Conservation (phyloP, 2,329 filamentous ascomycete genomes). For the Cladosporium sp. region DNA sequence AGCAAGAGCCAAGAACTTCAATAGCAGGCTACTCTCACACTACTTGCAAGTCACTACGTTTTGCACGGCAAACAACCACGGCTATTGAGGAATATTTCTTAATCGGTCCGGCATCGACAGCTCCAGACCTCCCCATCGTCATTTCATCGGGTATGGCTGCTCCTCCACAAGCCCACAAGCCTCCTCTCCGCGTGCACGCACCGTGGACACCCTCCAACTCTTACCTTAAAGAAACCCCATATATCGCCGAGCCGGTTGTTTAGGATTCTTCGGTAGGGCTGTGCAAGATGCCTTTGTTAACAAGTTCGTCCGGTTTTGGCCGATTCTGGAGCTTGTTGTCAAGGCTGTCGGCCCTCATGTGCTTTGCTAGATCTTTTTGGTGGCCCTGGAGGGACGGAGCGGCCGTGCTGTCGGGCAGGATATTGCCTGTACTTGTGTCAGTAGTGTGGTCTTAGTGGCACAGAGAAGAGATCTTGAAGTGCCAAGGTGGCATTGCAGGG, state of each 20-base stretch:
- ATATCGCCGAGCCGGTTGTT: background rate
- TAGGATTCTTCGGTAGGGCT: constrained; percentile 21
- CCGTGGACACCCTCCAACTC: constrained; percentile 1
- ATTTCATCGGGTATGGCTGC: constrained; percentile 15
- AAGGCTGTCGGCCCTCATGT: constrained; percentile 83
- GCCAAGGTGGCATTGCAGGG: background rate
- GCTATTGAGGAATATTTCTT: constrained; percentile 2
- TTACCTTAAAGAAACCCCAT: constrained; percentile 19
- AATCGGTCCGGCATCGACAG: constrained; percentile 17
- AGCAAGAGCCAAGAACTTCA: constrained; percentile 16
- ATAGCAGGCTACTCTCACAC: background rate
- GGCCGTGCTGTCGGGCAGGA: constrained; percentile 75
- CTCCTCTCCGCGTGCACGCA: constrained; percentile 11
- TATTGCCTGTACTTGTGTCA: constrained; percentile 67
- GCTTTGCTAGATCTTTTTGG: constrained; percentile 80
- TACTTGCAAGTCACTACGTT: background rate
- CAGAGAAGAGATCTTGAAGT: background rate
- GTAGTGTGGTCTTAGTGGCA: background rate
- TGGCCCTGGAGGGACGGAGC: constrained; percentile 78
- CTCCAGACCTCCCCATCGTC: constrained; percentile 17
- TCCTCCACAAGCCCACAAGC: constrained; percentile 19
- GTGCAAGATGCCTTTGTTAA: constrained; percentile 77
- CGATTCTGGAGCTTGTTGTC: constrained; percentile 84
- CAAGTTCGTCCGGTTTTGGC: constrained; percentile 72
- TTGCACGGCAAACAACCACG: constrained; percentile 11